These are phyloP conservation scores for Alternaria arbusti DNA, from an alignment of 2,329 filamentous ascomycete species.

Conservation along the genomic window DNA sequence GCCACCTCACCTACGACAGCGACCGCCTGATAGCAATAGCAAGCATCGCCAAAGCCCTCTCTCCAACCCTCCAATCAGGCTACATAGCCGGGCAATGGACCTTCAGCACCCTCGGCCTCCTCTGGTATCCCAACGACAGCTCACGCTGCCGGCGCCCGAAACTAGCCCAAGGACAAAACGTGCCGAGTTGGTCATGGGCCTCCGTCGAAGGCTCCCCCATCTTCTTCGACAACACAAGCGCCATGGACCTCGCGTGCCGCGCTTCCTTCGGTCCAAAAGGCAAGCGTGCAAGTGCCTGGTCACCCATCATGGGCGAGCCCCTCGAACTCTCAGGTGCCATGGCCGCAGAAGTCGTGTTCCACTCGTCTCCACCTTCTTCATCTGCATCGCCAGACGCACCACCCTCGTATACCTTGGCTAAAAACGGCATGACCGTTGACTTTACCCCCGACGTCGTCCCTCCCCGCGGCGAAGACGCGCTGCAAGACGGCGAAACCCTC, in stretches of 20 bases:
- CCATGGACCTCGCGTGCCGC: conserved; percentile 46
- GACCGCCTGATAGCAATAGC: conserved; percentile 42
- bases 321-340: conserved; percentile 44
- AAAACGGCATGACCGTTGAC: conserved; percentile 39
- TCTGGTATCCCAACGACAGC: conserved; percentile 46
- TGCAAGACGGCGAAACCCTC: conserved; percentile 39
- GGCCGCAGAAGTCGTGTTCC: conserved; percentile 40
- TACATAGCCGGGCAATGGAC: conserved; percentile 49
- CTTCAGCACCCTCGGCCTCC: conserved; percentile 40
- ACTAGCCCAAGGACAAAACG: conserved; percentile 19
- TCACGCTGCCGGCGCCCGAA: conserved; percentile 33
- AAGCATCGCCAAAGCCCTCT: conserved; percentile 39
- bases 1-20: conserved; percentile 40
- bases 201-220: conserved; percentile 44
- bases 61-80: conserved; percentile 32
- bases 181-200: conserved; percentile 49
- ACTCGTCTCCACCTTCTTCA: conserved; percentile 7
- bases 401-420: conserved; percentile 31
- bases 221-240: conserved; percentile 44
- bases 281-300: conserved; percentile 33
- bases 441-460: conserved; percentile 43
- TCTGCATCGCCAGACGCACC: conserved; percentile 7
- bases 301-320: conserved; percentile 36
- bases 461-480: conserved; percentile 32
- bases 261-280: conserved; percentile 36